Base-by-base conservation (phyloP, 768 basidiomycete species). In the Collybia sp. region DNA sequence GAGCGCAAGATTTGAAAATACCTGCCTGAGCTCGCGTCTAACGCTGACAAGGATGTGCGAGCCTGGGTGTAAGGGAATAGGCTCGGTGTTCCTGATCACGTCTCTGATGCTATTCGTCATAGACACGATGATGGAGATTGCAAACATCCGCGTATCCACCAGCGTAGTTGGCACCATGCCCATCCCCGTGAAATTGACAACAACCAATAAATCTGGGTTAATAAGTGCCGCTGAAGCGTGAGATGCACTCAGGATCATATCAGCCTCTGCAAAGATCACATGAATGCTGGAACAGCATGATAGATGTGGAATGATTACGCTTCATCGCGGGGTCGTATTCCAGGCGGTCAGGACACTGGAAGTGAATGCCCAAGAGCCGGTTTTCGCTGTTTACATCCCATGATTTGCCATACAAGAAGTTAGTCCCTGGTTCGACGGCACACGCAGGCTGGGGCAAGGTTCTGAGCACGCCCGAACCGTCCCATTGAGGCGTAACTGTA, bases 131-230 rank as follows among this genome's bases (percentile, higher is more conserved):
- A 55, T 30, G 25, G 47, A 47, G 2, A 53, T 43, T 16, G 50
- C 49, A 30, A 46, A 49, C 30, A 34, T 35, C 16, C 44, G 19
- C 5, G 46, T 30, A 38, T 47, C 33, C 13, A 15, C 31, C 12
- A 51, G 46, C 25, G 19, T 18, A 11, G 33, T 30, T 1, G 40
- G 4, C n/a, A 12, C 37, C 10, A 48, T 31, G 11, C 47, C 44
- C 11, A 56, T 36, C 13, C 10, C 12, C 8, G 53, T 53, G 42
- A 53, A 54, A 15, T 58, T 43, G 10, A 60, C 47, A 13, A 47
- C 53, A 30, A 58, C 37, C 5, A 56, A 41, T 25, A 58, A 43
- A 40, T 54, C 55, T 15, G 57, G 57, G n/a, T 32, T 16, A 6
- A 18, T 31, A n/a, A 36, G 25, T 25, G 25, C 25, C 3, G 25